phyloP scores from a whole-genome alignment of 2,329 filamentous ascomycete species.

The Aspergillus sp. region DNA sequence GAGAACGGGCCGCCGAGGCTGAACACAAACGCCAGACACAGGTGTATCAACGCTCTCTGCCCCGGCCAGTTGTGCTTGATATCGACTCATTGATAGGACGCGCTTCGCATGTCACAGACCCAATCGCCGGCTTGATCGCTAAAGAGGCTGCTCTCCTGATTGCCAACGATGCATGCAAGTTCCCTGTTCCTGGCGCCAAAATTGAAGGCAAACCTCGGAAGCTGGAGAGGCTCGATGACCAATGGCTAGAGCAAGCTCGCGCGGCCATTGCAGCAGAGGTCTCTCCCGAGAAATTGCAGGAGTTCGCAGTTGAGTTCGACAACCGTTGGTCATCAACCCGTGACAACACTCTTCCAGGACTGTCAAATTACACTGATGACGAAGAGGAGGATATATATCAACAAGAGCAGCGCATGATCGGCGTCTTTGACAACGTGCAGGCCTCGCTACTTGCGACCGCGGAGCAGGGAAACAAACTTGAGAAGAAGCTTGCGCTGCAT shows the following conservation, averaged over 20 bases:
- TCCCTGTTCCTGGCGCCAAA: constrained; percentile 69
- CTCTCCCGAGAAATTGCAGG: constrained; percentile 55
- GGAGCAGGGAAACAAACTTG: constrained; percentile 80
- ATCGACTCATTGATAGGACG: constrained; percentile 68
- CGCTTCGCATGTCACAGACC: constrained; percentile 65
- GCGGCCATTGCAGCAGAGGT: constrained; percentile 75
- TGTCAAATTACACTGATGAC: constrained; percentile 79
- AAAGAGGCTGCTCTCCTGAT: constrained; percentile 79
- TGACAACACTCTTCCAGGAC: constrained; percentile 66
- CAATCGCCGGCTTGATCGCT: constrained; percentile 71
- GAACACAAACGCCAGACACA: constrained; percentile 86
- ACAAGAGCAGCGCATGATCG: constrained; percentile 64
- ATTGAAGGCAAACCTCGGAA: constrained; percentile 65
- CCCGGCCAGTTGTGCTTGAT: constrained; percentile 75
- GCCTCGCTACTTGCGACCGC: constrained; percentile 74
- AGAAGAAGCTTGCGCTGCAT: constrained; percentile 88
- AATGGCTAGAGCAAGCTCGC: constrained; percentile 73
- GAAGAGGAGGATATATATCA: constrained; percentile 69
- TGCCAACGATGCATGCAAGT: constrained; percentile 78
- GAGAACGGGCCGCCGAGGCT: constrained; percentile 66
- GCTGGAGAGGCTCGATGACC: constrained; percentile 71
- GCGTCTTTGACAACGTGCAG: constrained; percentile 77
- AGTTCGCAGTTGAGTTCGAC: constrained; percentile 54
- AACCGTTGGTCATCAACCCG: constrained; percentile 57
- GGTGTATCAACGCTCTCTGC: constrained; percentile 84